phyloP scores from a whole-genome alignment of 2,329 filamentous ascomycete genomes.

The Fonsecaea pugnacius region DNA sequence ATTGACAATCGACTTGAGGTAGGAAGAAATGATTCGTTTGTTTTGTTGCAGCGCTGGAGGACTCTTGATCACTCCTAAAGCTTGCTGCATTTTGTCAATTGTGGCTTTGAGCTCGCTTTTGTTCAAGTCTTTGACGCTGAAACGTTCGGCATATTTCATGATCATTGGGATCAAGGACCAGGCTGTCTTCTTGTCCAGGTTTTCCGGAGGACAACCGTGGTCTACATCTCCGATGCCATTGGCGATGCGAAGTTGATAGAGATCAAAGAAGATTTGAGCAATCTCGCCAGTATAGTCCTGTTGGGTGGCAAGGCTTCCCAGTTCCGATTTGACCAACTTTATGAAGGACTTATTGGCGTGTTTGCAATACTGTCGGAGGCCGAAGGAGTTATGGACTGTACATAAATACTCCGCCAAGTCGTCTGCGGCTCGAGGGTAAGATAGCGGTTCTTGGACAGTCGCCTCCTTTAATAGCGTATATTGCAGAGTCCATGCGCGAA shows the following conservation, averaged over 20 bases:
- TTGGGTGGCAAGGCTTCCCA: slow-evolving; percentile 74
- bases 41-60: slow-evolving; percentile 85
- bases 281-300: slow-evolving; percentile 86
- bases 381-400: slow-evolving; percentile 80
- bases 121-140: slow-evolving; percentile 86
- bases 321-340: slow-evolving; percentile 83
- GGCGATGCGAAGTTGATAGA: slow-evolving; percentile 79
- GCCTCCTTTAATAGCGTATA: slow-evolving; percentile 80
- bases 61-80: slow-evolving; percentile 77
- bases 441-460: slow-evolving; percentile 66
- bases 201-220: slow-evolving; percentile 77
- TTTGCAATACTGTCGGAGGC: slow-evolving; percentile 83
- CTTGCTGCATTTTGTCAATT: slow-evolving; percentile 90
- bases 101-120: slow-evolving; percentile 89
- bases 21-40: slow-evolving; percentile 77
- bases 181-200: slow-evolving; percentile 78
- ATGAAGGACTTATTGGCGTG: slow-evolving; percentile 84
- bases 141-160: slow-evolving; percentile 75
- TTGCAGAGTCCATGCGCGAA: slow-evolving; percentile 84
- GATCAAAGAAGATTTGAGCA: slow-evolving; percentile 79
- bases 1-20: slow-evolving; percentile 81
- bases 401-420: slow-evolving; percentile 80
- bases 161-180: slow-evolving; percentile 82
- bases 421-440: slow-evolving; percentile 69
- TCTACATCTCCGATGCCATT: slow-evolving; percentile 71